phyloP scores from a whole-genome alignment of 257 asterid species.

The Anisodus tanguticus region DNA sequence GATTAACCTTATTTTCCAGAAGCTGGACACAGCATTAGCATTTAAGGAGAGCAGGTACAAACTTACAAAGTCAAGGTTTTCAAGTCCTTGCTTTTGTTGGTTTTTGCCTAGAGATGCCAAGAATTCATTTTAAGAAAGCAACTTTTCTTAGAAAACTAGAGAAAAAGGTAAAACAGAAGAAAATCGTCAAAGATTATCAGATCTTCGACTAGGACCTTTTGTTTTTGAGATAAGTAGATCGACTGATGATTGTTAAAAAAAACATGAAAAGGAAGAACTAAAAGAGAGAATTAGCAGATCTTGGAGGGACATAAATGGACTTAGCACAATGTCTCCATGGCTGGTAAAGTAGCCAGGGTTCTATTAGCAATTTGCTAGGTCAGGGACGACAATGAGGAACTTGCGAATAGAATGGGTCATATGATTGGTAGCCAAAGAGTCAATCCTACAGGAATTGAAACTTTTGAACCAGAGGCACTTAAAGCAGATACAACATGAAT shows the following conservation, averaged over 20 bases:
- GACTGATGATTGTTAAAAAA: no score
- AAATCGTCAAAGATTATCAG: not conserved
- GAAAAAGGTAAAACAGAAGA: not conserved
- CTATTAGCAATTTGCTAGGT: not conserved
- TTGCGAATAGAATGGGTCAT: not conserved
- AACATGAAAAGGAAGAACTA: no score
- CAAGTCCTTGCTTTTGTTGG: conserved; percentile 29
- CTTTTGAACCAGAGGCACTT: not conserved
- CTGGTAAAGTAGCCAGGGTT: not conserved
- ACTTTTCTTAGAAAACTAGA: not conserved
- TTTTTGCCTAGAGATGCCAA: conserved; percentile 23
- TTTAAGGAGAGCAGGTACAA: not conserved
- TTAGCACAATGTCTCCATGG: not conserved
- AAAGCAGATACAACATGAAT: not conserved
- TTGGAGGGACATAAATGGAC: not conserved
- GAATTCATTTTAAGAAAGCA: conserved; percentile 12
- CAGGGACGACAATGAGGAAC: not conserved
- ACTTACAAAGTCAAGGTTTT: conserved; percentile 36
- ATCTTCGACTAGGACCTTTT: not conserved
- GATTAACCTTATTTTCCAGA: not conserved
- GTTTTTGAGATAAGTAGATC: no score
- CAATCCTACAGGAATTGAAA: not conserved
- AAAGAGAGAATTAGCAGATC: not conserved
- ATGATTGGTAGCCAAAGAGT: not conserved
- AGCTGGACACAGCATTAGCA: not conserved